phyloP scores from a whole-genome alignment of 148 eudicot species.

The Camellia granthamiana region DNA sequence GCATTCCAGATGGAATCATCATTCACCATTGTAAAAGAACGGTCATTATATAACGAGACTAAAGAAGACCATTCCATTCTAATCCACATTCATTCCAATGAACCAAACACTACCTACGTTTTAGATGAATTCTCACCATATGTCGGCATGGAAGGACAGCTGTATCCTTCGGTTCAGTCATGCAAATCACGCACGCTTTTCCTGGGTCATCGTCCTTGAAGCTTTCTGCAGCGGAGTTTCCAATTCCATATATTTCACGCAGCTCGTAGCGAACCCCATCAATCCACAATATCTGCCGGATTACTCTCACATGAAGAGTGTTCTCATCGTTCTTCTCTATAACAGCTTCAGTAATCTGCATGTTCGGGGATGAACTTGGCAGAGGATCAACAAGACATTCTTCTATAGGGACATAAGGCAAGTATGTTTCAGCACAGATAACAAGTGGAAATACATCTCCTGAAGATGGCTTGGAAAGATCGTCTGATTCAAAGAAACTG shows the following conservation, averaged over 20 bases:
- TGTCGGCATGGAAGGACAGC: slow-evolving; percentile 88
- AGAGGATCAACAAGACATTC: slow-evolving; percentile 19
- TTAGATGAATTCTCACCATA: slow-evolving; percentile 56
- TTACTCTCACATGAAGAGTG: slow-evolving; percentile 55
- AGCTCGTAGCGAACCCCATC: slow-evolving; percentile 79
- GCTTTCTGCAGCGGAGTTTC: slow-evolving; percentile 44
- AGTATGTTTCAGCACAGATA: slow-evolving; percentile 57
- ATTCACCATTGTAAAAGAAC: too few relatives aligned
- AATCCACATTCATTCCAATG: too few relatives aligned
- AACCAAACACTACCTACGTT: neutral
- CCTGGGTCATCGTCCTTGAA: slow-evolving; percentile 56
- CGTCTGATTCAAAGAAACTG: slow-evolving; percentile 57
- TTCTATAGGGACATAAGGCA: slow-evolving; percentile 27
- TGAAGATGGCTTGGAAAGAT: slow-evolving; percentile 51
- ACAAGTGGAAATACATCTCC: slow-evolving; percentile 76
- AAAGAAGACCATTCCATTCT: too few relatives aligned
- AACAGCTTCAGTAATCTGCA: slow-evolving; percentile 76
- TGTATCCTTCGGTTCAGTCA: slow-evolving; percentile 81
- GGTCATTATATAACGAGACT: too few relatives aligned
- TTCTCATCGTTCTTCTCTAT: slow-evolving; percentile 50
- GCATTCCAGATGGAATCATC: too few relatives aligned
- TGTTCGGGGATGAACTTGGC: slow-evolving; percentile 36
- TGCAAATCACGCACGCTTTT: slow-evolving; percentile 85
- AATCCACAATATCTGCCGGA: slow-evolving; percentile 66
- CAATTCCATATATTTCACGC: slow-evolving; percentile 77